These are phyloP conservation scores for Alternaria ethzedia DNA, from an alignment of 2,329 filamentous ascomycete genomes.

Conservation along the genomic window DNA sequence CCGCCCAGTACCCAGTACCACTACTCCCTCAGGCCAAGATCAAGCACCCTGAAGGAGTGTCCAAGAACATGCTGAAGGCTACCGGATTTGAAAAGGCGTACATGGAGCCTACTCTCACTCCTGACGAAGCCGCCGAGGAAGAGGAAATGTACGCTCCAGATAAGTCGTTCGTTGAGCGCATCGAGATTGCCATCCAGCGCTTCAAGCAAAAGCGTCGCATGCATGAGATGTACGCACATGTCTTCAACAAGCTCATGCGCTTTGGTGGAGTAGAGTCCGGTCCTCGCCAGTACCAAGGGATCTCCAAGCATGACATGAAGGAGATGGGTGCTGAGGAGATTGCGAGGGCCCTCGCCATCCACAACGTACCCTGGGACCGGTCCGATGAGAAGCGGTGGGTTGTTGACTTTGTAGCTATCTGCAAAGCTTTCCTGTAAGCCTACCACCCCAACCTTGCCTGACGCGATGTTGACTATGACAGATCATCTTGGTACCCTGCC, in stretches of 20 bases:
- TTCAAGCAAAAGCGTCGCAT: conserved; percentile 80
- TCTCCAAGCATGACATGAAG: conserved; percentile 66
- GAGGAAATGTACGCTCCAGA: conserved; percentile 69
- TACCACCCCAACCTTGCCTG: neutral
- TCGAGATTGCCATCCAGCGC: conserved; percentile 83
- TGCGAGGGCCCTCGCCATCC: conserved; percentile 68
- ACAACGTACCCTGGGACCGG: conserved; percentile 61
- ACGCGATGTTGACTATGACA: conserved; percentile 44
- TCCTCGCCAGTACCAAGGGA: conserved; percentile 67
- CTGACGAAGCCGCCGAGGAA: conserved; percentile 71
- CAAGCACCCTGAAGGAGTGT: conserved; percentile 42
- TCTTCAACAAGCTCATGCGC: conserved; percentile 81
- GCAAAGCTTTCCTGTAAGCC: conserved; percentile 77
- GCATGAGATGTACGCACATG: conserved; percentile 62
- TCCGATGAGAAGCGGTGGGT: conserved; percentile 66
- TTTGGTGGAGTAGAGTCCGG: conserved; percentile 79
- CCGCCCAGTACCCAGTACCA: conserved; percentile 29
- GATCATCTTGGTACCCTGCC: conserved; percentile 61
- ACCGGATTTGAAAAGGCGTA: conserved; percentile 71
- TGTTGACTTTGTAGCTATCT: conserved; percentile 81
- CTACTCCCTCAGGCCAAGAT: conserved; percentile 38
- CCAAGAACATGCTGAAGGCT: conserved; percentile 52
- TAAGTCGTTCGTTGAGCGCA: conserved; percentile 65
- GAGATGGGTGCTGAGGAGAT: conserved; percentile 69
- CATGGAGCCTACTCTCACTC: conserved; percentile 79